phyloP scores from a whole-genome alignment of 1,284 basidiomycete species.

The Singerocomus rubriflavus region DNA sequence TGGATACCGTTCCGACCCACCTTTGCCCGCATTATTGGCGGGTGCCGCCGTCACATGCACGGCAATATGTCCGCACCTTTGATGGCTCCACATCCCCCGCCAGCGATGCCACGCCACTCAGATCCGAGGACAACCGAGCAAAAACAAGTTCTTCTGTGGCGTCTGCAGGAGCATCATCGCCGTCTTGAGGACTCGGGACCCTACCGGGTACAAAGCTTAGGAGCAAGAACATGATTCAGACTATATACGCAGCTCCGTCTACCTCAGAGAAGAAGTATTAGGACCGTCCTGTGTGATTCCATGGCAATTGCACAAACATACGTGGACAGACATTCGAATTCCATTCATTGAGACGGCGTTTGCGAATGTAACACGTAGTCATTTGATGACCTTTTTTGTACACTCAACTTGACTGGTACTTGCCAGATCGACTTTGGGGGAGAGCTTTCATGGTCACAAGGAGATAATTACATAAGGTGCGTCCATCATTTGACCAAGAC shows the following conservation, averaged over 20 bases:
- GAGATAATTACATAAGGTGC: no score
- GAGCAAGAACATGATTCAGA: neutral
- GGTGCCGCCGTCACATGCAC: neutral
- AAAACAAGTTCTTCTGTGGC: constrained; percentile 11
- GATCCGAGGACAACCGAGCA: neutral
- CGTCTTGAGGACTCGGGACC: neutral
- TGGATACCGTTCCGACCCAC: neutral
- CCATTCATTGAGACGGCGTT: constrained; percentile 37
- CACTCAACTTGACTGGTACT: neutral
- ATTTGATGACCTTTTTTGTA: neutral
- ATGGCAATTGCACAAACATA: constrained; percentile 49
- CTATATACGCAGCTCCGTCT: constrained; percentile 30
- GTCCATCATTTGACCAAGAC: no score
- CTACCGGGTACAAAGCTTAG: constrained; percentile 15
- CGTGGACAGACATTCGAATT: constrained; percentile 44
- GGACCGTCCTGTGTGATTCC: constrained; percentile 31
- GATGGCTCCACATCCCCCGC: neutral
- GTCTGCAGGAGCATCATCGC: neutral
- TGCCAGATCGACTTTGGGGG: constrained; percentile 4
- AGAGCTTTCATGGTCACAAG: no score
- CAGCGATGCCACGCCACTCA: neutral
- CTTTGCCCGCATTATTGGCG: neutral
- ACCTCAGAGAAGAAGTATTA: constrained; percentile 36
- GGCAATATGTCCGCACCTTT: neutral
- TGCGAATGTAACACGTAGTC: constrained; percentile 40